Evolutionary conservation across 495 filamentous ascomycete species (phyloP), one percentile per base, ranked within the genome.

Genomic region (Neurospora intermedia): DNA sequence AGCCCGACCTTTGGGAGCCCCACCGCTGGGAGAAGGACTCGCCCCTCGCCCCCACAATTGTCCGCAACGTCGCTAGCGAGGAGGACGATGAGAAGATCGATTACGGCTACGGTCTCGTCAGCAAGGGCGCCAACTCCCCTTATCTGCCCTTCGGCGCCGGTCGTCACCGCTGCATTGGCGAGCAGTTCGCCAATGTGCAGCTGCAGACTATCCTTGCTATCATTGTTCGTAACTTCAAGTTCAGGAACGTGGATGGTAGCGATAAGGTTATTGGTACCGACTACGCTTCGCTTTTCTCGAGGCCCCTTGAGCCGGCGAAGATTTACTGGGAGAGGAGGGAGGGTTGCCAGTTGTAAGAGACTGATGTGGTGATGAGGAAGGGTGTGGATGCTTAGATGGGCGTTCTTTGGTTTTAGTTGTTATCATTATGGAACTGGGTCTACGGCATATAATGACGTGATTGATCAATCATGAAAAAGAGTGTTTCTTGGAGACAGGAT

Each of bases 71-170:
- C 39, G 82, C 83, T 69, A 84, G 80, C 48, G 84, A 87, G n/a
- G 88, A 88, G 11, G 88, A 89, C 23, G 92, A 91, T 43, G 91
- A 93, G 81, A 91, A 90, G 77, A 84, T 94, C 42, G 94, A 98
- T 77, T 98, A 98, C 77, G 96, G 95, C 40, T 98, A 97, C 81
- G 96, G 95, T n/a, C 83, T 94, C 40, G 89, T 97, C 70, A 92
- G 88, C 81, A 97, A 97, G 84, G 95, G 96, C 27, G 89, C 93
- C 6, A 84, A 83, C 39, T 94, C 91, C 69, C 94, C 96, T 2
- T 99, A 98, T 82, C 86, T 99, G 20, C 96, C 96, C 0, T 99
- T 99, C 78, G 96, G 96, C 3, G 96, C 94, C 1, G 96, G 96
- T 6, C 85, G 96, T 70, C 96, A 99, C 82, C 84, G 96, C 11